These are phyloP conservation scores for Phialocephala subalpina DNA, from an alignment of 2,329 filamentous ascomycete genomes.

Conservation along the genomic window DNA sequence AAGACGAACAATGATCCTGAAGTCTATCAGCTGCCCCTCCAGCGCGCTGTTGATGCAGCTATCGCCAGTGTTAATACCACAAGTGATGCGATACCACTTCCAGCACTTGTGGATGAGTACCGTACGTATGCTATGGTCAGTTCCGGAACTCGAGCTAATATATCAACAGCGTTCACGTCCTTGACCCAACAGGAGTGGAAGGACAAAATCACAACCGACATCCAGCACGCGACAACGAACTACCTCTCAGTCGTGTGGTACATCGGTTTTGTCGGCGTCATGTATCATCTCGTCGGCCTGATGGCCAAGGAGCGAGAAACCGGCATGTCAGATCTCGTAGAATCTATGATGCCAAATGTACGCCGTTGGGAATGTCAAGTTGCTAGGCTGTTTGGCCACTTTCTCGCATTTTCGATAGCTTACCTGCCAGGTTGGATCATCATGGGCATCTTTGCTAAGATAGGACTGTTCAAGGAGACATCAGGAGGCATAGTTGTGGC, in stretches of 20 bases:
- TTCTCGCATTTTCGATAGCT: conserved; percentile 78
- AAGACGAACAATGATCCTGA: conserved; percentile 73
- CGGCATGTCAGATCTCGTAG: conserved; percentile 87
- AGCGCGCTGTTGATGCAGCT: conserved; percentile 76
- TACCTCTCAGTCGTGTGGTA: conserved; percentile 81
- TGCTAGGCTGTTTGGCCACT: conserved; percentile 76
- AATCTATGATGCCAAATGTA: conserved; percentile 85
- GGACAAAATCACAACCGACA: conserved; percentile 68
- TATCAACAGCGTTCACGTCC: conserved; percentile 66
- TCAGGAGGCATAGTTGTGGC: conserved; percentile 71
- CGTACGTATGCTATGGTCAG: conserved; percentile 35
- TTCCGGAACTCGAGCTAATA: background rate
- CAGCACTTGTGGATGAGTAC: conserved; percentile 64
- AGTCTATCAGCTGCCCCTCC: conserved; percentile 78
- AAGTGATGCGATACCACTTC: conserved; percentile 47
- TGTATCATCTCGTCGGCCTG: conserved; percentile 84
- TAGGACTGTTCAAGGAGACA: conserved; percentile 68
- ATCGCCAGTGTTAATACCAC: conserved; percentile 65
- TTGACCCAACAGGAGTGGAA: conserved; percentile 71
- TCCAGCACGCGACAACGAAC: conserved; percentile 75
- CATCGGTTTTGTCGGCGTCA: conserved; percentile 78
- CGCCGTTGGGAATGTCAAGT: conserved; percentile 77
- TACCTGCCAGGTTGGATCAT: conserved; percentile 85
- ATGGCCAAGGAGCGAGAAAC: conserved; percentile 84
- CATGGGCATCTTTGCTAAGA: conserved; percentile 68